phyloP scores from a whole-genome alignment of 2,329 filamentous ascomycete species.

The Beauveria pseudobassiana region DNA sequence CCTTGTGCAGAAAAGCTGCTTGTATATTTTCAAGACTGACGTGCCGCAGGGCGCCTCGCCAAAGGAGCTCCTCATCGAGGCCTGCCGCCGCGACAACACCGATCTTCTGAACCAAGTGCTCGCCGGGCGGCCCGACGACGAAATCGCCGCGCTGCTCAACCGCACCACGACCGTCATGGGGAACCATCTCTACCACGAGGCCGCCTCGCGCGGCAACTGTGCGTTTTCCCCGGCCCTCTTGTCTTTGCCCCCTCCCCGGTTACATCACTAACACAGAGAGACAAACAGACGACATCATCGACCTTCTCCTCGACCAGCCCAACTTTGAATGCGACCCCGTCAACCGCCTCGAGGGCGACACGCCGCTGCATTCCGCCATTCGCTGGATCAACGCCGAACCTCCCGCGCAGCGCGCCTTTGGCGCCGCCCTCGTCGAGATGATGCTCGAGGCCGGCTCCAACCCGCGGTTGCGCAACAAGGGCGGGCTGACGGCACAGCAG shows the following conservation, averaged over 20 bases:
- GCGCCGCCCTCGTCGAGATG: slow-evolving; percentile 63
- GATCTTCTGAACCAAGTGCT: slow-evolving; percentile 75
- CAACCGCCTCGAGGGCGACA: slow-evolving; percentile 65
- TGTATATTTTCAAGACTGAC: not conserved
- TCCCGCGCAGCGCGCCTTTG: slow-evolving; percentile 55
- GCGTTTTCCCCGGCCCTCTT: slow-evolving; percentile 29
- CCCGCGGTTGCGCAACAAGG: slow-evolving; percentile 58
- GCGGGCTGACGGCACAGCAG: slow-evolving; percentile 62
- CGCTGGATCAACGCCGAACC: slow-evolving; percentile 66
- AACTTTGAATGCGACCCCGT: slow-evolving; percentile 78
- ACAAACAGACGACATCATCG: slow-evolving; percentile 66
- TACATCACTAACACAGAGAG: not conserved
- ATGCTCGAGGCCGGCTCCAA: slow-evolving; percentile 70
- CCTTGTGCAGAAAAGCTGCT: not conserved
- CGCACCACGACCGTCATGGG: slow-evolving; percentile 77
- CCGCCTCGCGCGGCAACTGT: slow-evolving; percentile 81
- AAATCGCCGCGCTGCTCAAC: slow-evolving; percentile 76
- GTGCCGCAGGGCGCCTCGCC: slow-evolving; percentile 66
- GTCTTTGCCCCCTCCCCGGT: not conserved
- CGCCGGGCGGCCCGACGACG: slow-evolving; percentile 49
- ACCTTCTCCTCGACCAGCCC: slow-evolving; percentile 74
- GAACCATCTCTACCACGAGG: slow-evolving; percentile 83
- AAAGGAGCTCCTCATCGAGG: slow-evolving; percentile 81
- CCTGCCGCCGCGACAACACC: slow-evolving; percentile 87
- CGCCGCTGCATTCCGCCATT: slow-evolving; percentile 71